Base-by-base conservation (phyloP, 768 basidiomycete species). In the Collybia nuda region DNA sequence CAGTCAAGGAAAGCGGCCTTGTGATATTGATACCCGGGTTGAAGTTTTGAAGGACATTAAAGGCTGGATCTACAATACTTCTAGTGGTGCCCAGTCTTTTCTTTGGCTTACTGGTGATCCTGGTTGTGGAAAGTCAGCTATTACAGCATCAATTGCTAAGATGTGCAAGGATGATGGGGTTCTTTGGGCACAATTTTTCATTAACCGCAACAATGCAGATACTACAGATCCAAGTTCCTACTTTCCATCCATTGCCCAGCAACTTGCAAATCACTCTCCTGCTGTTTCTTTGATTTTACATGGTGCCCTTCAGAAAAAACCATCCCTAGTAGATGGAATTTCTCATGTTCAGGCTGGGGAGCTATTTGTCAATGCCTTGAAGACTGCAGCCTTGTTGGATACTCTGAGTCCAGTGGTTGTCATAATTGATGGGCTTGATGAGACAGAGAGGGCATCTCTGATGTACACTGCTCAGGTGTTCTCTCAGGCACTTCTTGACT, bases 371-470 rank as follows among this genome's bases (percentile, higher is more conserved):
- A 19, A 51, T 6, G 44, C 59, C 2, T 40, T 60, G n/a, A 18
- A 14, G 29, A 37, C 46, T 26, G 54, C 52, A 2, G 55, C 48
- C 19, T 22, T 3, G 2, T 18, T 42, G 1, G 35, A 57, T 47
- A 42, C 14, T 44, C 48, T 39, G 6, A 12, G 14, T 9, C 56
- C 59, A 1, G 52, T 60, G 0, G 54, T 60, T 1, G 40, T 60
- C 23, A 40, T 60, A 14, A 57, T 60, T 17, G 59, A 60, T 37
- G 59, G 54, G 2, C 42, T 58, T 9, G 57, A 61, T 46, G 57
- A 61, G 24, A 54, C 56, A 9, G 32, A 32, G 6, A 5, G 32
- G 32, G 12, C 6, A 3, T 50, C 40, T 6, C 51, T 57, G 3
- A 19, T 17, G 7, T 5, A 11, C 11, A 58, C 50, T 6, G 54